phyloP scores from a whole-genome alignment of 192 early-diverging fungal genomes.

The Chytriomyces sp. region DNA sequence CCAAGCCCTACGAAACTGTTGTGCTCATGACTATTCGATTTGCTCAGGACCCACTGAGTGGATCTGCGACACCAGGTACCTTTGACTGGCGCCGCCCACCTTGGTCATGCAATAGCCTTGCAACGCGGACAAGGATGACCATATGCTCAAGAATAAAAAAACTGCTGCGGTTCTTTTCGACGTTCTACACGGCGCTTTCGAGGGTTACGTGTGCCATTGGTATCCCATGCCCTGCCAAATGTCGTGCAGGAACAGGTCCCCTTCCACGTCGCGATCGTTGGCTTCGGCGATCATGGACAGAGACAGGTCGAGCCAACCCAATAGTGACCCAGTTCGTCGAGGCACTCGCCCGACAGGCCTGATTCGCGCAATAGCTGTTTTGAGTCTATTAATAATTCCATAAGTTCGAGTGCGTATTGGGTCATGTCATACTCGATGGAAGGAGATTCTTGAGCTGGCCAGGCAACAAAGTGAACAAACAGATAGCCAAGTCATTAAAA shows the following conservation, averaged over 20 bases:
- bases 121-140: too few species aligned
- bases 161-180: background rate
- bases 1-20: conserved; percentile 92
- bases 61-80: conserved; percentile 97
- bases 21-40: conserved; percentile 87
- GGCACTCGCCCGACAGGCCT: conserved; percentile 90
- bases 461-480: background rate
- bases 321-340: conserved; percentile 92
- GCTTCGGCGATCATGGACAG: conserved; percentile 92
- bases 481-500: background rate
- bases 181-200: background rate
- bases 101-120: too few species aligned
- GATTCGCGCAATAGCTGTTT: conserved; percentile 91
- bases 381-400: conserved; percentile 76
- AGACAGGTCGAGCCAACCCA: conserved; percentile 98
- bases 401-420: conserved; percentile 84
- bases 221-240: conserved; percentile 93
- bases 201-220: too few species aligned
- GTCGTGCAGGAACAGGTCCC: conserved; percentile 94
- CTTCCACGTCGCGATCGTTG: conserved; percentile 86
- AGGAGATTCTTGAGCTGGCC: conserved; percentile 85
- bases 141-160: background rate
- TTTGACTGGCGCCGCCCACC: too few species aligned
- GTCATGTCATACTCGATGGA: conserved; percentile 95
- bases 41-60: conserved; percentile 97